phyloP scores from a whole-genome alignment of 1,284 basidiomycete genomes.

The Cutaneotrichosporon sp. region DNA sequence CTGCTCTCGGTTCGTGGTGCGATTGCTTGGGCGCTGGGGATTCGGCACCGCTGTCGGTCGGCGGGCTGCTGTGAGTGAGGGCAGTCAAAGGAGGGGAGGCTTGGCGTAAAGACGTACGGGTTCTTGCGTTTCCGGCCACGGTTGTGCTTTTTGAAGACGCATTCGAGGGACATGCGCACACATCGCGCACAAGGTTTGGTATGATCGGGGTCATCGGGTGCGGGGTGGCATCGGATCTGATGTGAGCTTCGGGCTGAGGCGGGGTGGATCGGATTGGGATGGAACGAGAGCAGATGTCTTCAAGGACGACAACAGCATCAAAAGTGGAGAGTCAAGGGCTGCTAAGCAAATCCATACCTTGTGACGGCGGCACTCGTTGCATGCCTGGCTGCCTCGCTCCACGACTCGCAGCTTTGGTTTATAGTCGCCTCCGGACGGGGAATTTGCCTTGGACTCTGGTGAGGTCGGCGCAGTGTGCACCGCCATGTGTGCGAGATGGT shows the following conservation, averaged over 20 bases:
- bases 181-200: constrained; percentile 28
- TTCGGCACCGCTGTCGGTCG: constrained; percentile 1
- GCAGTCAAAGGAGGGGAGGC: background rate
- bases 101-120: constrained; percentile 19
- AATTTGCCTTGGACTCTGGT: constrained; percentile 15
- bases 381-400: constrained; percentile 30
- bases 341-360: constrained; percentile 18
- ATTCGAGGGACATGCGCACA: constrained; percentile 27
- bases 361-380: constrained; percentile 33
- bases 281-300: too few relatives aligned
- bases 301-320: too few relatives aligned
- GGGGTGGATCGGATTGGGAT: too few relatives aligned
- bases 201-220: constrained; percentile 31
- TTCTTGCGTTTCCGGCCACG: constrained; percentile 31
- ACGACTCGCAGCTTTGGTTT: constrained; percentile 29
- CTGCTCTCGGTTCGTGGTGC: constrained; percentile 4
- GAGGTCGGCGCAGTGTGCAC: constrained; percentile 6
- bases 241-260: background rate
- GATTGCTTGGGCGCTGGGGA: constrained; percentile 11
- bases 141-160: constrained; percentile 35
- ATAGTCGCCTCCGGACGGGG: constrained; percentile 9
- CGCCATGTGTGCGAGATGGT: constrained; percentile 5
- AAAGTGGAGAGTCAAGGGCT: too few relatives aligned
- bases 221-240: constrained; percentile 35
- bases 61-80: constrained; percentile 1